Percentiles rank a stretch among this genome's conserved stretches.
Evolutionary conservation across 2,329 filamentous ascomycete species (phyloP).

Genomic region (Ophiosphaerella herpotricha): DNA sequence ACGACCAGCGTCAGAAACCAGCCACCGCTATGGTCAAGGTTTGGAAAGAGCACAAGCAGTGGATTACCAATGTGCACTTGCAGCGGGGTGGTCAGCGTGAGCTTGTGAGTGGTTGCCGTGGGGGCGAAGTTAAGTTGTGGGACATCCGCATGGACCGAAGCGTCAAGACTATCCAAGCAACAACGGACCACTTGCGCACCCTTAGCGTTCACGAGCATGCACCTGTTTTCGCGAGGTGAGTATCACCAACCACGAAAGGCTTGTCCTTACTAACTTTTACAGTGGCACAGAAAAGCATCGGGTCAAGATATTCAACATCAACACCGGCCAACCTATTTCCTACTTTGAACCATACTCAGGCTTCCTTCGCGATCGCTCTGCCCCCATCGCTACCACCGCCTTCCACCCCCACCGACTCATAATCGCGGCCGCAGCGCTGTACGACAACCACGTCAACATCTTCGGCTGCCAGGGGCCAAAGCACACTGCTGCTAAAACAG

Average conservation of each 20-base stretch:
- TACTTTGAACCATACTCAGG: slow-evolving; percentile 88
- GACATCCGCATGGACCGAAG: slow-evolving; percentile 87
- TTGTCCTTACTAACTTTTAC: slow-evolving; percentile 13
- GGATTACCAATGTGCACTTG: slow-evolving; percentile 96
- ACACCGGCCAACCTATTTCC: slow-evolving; percentile 75
- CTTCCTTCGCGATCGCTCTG: slow-evolving; percentile 79
- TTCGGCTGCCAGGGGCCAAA: slow-evolving; percentile 59
- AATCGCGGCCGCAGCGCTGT: slow-evolving; percentile 82
- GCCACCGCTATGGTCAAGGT: slow-evolving; percentile 93
- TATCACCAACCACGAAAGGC: slow-evolving; percentile 64
- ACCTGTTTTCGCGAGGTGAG: slow-evolving; percentile 76
- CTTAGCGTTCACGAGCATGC: slow-evolving; percentile 94
- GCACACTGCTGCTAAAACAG: slow-evolving; percentile 29
- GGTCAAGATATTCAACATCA: slow-evolving; percentile 89
- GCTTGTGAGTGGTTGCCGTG: slow-evolving; percentile 84
- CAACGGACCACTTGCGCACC: slow-evolving; percentile 77
- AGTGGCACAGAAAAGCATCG: slow-evolving; percentile 87
- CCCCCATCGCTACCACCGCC: slow-evolving; percentile 83
- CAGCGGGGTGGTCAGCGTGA: slow-evolving; percentile 93
- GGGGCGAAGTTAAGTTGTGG: slow-evolving; percentile 94
- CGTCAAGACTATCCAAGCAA: slow-evolving; percentile 74
- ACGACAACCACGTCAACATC: slow-evolving; percentile 89
- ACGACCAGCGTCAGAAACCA: slow-evolving; percentile 82
- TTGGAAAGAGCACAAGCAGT: slow-evolving; percentile 95
- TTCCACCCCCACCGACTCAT: slow-evolving; percentile 96